Evolutionary conservation across 73 alveolate genomes (phyloP).

Genomic region (Stentor coeruleus): DNA sequence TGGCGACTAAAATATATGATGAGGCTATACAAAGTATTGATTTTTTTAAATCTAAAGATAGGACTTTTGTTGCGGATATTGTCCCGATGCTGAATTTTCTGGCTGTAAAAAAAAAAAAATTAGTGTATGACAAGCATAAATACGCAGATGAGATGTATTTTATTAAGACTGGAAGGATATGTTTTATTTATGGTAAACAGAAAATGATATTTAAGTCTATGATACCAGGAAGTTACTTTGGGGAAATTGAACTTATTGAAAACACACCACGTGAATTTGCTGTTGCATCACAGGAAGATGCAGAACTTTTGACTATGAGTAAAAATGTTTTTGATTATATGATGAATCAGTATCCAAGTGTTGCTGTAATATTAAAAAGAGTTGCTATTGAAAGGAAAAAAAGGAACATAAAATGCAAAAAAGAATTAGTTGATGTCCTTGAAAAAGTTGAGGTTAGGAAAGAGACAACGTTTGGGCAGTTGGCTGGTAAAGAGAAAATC

Average conservation of each 20-base stretch:
- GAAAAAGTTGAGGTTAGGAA: conserved; percentile 26
- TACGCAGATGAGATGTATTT: conserved; percentile 52
- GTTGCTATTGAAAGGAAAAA: conserved; percentile 38
- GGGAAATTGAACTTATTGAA: conserved; percentile 53
- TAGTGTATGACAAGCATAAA: conserved; percentile 38
- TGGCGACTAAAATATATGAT: conserved; percentile 44
- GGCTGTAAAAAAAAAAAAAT: conserved; percentile 32
- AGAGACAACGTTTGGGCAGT: conserved; percentile 11
- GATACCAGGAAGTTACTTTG: conserved; percentile 62
- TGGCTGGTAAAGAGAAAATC: background rate
- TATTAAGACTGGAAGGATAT: conserved; percentile 47
- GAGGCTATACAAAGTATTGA: conserved; percentile 38
- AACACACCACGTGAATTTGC: conserved; percentile 34
- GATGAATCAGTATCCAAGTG: conserved; percentile 36
- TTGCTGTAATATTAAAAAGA: conserved; percentile 33
- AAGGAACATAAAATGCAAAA: conserved; percentile 29
- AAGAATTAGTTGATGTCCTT: conserved; percentile 24
- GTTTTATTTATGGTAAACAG: conserved; percentile 40
- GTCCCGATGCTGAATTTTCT: conserved; percentile 49
- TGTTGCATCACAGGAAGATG: conserved; percentile 29
- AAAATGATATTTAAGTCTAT: conserved; percentile 46
- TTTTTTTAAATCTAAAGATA: conserved; percentile 53
- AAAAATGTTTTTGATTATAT: conserved; percentile 36
- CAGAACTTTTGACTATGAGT: conserved; percentile 43
- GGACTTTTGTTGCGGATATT: conserved; percentile 40